phyloP scores from a whole-genome alignment of 305 asterid species.

The Ruellia speciosa region DNA sequence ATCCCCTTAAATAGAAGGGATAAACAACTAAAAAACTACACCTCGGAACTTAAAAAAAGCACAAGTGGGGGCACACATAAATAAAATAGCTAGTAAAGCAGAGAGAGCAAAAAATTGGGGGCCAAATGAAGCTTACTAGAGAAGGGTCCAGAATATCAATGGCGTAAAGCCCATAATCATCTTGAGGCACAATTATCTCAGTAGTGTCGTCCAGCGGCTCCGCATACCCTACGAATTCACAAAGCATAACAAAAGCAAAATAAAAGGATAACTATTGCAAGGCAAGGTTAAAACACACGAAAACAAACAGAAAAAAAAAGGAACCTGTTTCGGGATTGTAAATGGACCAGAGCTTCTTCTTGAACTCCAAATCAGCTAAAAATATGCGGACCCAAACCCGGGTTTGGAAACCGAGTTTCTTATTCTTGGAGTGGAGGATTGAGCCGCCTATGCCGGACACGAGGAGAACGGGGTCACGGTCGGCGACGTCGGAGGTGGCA shows the following conservation, averaged over 20 bases:
- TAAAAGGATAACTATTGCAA: no score
- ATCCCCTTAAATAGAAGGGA: no score
- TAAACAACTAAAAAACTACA: no score
- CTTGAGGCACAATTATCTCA: slow-evolving; percentile 77
- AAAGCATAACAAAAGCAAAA: background rate
- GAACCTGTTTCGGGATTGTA: slow-evolving; percentile 72
- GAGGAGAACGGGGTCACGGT: slow-evolving; percentile 66
- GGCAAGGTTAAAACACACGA: background rate
- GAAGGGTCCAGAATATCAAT: slow-evolving; percentile 96
- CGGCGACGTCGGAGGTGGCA: slow-evolving; percentile 35
- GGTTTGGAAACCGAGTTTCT: slow-evolving; percentile 47
- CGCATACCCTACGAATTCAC: slow-evolving; percentile 51
- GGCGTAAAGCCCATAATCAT: slow-evolving; percentile 92
- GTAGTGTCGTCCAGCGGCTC: slow-evolving; percentile 57
- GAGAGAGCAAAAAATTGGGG: no score
- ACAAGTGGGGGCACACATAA: no score
- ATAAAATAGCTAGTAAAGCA: background rate
- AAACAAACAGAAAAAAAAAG: background rate
- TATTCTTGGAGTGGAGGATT: slow-evolving; percentile 60
- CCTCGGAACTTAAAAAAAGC: no score
- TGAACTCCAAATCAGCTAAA: slow-evolving; percentile 72
- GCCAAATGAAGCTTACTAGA: slow-evolving; percentile 25
- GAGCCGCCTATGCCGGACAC: slow-evolving; percentile 72
- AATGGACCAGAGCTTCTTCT: slow-evolving; percentile 60
- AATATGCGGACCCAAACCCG: slow-evolving; percentile 83